Evolutionary conservation across 2,329 filamentous ascomycete species (phyloP), one percentile per base, ranked within the genome.

Genomic region (Fusarium sp.): DNA sequence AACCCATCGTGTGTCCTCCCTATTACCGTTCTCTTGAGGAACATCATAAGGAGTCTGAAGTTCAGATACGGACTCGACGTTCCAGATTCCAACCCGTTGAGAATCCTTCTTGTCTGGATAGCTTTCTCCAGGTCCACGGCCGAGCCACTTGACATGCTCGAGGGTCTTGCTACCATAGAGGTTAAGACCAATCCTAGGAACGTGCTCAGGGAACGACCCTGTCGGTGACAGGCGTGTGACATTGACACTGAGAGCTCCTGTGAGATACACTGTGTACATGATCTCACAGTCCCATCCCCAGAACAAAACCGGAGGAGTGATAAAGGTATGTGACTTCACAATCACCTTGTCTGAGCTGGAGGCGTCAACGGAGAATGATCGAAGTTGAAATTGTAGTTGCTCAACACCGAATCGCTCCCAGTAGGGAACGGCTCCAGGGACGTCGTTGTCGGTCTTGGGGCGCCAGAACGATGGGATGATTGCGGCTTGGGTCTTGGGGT

Each of bases 1-100:
- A 8, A 92, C 80, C 87, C 89, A 93, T 12, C 88, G 84, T 0
- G 87, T 88, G 39, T 89, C 89, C 62, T 88, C 89, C 20, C 89
- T 84, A 78, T 93, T 93, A 2, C 90, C 89, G 59, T 87, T 89
- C 75, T 93, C 91, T 78, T 94, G 91, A 0, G 91, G 91, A 28
- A 90, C 89, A 24, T 93, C 91, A 75, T 92, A 93, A 2, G 84
- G 83, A 0, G 86, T 85, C 77, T 88, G 87, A 32, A 93, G 83
- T 1, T 87, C 84, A 2, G 84, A 82, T 4, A 90, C 81, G 2
- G 78, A 80, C 2, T 77, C 77, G 4, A 76, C 78, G 1, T 77
- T 78, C 79, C 84, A 89, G 45, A 89, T 82, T 3, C 87, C 90
- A 0, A 90, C 77, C 5, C 82, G 83, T 73, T 91, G 89, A 4